These are phyloP conservation scores for Neopestalotiopsis clavispora DNA, from an alignment of 2,329 filamentous ascomycete species.

Conservation along the genomic window DNA sequence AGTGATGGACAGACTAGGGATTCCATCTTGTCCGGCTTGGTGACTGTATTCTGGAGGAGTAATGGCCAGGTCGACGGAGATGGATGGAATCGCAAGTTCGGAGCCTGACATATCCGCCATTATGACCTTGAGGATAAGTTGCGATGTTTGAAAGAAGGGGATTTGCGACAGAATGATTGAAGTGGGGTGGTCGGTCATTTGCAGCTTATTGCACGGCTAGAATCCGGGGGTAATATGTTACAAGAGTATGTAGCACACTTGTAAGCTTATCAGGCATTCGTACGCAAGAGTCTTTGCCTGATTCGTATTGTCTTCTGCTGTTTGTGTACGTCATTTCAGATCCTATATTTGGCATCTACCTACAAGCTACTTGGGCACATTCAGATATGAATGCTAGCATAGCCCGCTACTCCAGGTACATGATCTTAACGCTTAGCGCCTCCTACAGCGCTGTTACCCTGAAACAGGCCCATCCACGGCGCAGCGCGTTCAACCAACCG, in stretches of 20 bases:
- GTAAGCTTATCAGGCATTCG: too few species aligned
- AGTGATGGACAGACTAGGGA: slow-evolving; percentile 11
- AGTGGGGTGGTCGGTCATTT: too few species aligned
- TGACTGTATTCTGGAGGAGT: background rate
- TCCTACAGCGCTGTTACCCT: background rate
- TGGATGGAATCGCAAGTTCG: background rate
- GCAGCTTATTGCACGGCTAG: too few species aligned
- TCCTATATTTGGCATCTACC: too few species aligned
- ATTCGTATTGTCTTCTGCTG: too few species aligned
- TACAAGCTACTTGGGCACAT: background rate
- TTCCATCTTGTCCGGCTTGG: background rate
- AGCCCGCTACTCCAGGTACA: background rate
- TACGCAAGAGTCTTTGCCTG: too few species aligned
- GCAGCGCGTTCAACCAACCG: too few species aligned
- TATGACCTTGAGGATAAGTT: background rate
- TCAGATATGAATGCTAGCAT: background rate
- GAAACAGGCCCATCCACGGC: background rate
- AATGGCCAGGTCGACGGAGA: background rate
- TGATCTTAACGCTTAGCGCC: background rate
- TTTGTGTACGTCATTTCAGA: too few species aligned
- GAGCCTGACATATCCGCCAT: background rate
- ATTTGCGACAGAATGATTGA: background rate
- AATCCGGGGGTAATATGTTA: too few species aligned
- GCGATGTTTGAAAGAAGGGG: background rate
- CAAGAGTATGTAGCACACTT: too few species aligned